Base-by-base conservation (phyloP, 2,329 filamentous ascomycete genomes). In the Sarocladiaceae sp. region DNA sequence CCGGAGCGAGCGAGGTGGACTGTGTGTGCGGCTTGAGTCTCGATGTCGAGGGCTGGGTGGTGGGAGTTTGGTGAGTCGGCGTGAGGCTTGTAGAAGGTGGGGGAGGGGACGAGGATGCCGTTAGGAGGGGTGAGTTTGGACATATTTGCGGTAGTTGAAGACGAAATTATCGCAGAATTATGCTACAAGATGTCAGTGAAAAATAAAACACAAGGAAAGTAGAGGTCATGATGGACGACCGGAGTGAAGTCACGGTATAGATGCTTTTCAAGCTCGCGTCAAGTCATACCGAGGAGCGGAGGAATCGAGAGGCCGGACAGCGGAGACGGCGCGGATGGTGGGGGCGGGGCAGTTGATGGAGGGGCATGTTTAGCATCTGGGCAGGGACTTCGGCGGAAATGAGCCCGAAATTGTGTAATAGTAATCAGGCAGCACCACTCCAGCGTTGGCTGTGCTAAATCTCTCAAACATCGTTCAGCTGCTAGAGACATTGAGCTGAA, bases 1-100 rank as follows among this genome's bases (percentile, higher is more conserved):
- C 83, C 83, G 44, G 75, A 76, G 48, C 72, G 71, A 15, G 81
- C 81, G 20, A 86, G 79, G 57, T 82, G 79, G 2, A 86, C 62
- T 13, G 76, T 77, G 69, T 86, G 82, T 36, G 71, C 70, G 18
- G 74, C 68, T 64, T 86, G 82, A 1, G 80, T 78, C 35, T 74
- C 70, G 52, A 80, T 70, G 59, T 86, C 82, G 37, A 85, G 65
- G n/a, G 71, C 72, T 28, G 77, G 69, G 28, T 75, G 71, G 26
- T 75, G 65, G 2, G 69, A 59, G 26, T 71, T 67, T 53, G 73
- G 74, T 17, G 67, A 64, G 8, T 73, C 64, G 5, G 69, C 64
- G 35, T 61, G 55, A 51, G 63, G 37, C 25, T 71, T 65, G 66
- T 81, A 86, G 74, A 86, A 86, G 40, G 82, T 86, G 26, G 82